Percentiles rank a stretch among this genome's conserved stretches.
Conservation (phyloP, 495 filamentous ascomycete genomes). For the Lichenothelia convexa region DNA sequence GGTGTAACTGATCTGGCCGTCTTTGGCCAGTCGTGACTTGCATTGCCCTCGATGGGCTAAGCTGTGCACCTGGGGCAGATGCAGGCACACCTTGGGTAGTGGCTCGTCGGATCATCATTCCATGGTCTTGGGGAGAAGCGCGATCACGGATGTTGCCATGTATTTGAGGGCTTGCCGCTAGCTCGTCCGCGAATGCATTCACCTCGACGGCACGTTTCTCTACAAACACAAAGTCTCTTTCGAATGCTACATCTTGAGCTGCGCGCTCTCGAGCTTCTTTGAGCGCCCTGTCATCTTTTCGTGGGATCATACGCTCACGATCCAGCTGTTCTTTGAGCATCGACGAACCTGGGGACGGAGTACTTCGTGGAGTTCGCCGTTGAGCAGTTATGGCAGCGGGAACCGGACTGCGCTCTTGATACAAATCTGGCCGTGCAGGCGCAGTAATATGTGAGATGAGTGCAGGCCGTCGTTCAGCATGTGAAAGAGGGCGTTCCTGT, state of each 20-base stretch:
- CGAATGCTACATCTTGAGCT: constrained; percentile 74
- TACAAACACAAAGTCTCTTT: constrained; percentile 85
- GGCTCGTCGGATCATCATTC: constrained; percentile 46
- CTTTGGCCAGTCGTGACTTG: constrained; percentile 46
- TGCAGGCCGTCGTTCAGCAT: constrained; percentile 19
- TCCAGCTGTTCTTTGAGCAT: constrained; percentile 27
- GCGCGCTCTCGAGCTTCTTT: constrained; percentile 53
- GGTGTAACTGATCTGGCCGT: constrained; percentile 44
- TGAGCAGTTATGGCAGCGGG: constrained; percentile 26
- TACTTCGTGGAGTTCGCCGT: constrained; percentile 29
- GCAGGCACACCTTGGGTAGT: constrained; percentile 42
- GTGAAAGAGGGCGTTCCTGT: constrained; percentile 4
- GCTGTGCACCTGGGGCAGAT: constrained; percentile 37
- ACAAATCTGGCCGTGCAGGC: constrained; percentile 37
- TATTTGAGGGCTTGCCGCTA: constrained; percentile 51
- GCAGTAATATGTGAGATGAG: constrained; percentile 36
- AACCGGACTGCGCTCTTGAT: constrained; percentile 13
- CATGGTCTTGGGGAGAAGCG: constrained; percentile 10
- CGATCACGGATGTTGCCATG: constrained; percentile 9
- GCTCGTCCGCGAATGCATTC: constrained; percentile 89
- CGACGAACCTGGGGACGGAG: constrained; percentile 27
- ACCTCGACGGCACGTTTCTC: constrained; percentile 91
- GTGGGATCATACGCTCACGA: constrained; percentile 15
- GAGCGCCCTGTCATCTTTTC: constrained; percentile 17
- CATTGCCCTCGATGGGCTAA: constrained; percentile 40